Evolutionary conservation across 345 rosid genomes (phyloP).

Genomic region (Lenwebbia sp.): DNA sequence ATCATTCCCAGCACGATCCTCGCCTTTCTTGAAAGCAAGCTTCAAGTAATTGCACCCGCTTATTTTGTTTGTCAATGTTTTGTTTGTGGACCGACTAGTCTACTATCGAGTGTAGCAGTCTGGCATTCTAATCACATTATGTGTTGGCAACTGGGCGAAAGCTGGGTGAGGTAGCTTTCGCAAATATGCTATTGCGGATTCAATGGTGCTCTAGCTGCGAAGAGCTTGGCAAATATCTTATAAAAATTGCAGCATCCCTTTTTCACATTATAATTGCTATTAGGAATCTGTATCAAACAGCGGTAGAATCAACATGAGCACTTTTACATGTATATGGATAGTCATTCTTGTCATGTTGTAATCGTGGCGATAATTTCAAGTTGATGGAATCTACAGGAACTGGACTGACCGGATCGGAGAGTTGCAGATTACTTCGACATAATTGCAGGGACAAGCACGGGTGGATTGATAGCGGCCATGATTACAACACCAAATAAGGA

Average conservation of each 20-base stretch:
- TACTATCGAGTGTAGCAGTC: neutral
- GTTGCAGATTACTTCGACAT: neutral
- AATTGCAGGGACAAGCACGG: neutral
- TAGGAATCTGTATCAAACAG: too few species aligned
- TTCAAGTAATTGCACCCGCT: neutral
- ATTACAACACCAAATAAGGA: neutral
- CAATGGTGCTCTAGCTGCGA: neutral
- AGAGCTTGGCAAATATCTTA: neutral
- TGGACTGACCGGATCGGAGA: neutral
- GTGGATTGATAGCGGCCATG: neutral
- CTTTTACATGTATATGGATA: neutral
- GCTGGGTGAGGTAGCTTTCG: too few species aligned
- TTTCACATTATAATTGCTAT: neutral
- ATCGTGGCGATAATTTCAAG: neutral
- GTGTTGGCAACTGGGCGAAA: neutral
- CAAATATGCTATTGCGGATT: neutral
- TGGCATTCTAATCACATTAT: neutral
- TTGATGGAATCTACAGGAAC: neutral
- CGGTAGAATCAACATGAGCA: neutral
- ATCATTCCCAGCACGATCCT: neutral
- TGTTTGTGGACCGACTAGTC: neutral
- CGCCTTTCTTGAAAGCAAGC: neutral
- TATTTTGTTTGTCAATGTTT: neutral
- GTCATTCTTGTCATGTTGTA: neutral
- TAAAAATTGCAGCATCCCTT: neutral